phyloP scores from a whole-genome alignment of 2,329 filamentous ascomycete species.

The Magnaporthiopsis poae region DNA sequence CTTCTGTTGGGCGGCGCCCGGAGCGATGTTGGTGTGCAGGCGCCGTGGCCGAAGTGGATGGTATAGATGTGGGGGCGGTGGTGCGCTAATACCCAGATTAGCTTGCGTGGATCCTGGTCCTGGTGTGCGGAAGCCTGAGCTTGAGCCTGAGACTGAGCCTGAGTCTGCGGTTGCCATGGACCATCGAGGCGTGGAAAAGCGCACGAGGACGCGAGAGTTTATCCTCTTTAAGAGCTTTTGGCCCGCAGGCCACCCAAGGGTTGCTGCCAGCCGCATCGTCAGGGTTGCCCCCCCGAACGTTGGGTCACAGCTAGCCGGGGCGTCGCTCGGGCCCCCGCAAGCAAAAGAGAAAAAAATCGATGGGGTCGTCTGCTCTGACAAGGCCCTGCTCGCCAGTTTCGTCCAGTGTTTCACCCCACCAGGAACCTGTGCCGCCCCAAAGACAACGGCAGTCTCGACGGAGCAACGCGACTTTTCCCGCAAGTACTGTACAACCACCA shows the following conservation, averaged over 20 bases:
- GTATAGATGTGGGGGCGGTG: not conserved
- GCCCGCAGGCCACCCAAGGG: not conserved
- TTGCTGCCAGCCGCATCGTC: not conserved
- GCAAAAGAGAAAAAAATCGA: not conserved
- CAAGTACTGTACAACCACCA: not conserved
- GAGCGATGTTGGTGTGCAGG: not conserved
- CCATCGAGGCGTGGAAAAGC: not conserved
- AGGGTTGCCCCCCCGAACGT: not conserved
- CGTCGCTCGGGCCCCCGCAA: not conserved
- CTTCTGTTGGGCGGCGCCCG: not conserved
- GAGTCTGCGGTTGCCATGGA: not conserved
- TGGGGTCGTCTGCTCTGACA: not conserved
- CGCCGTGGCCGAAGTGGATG: not conserved
- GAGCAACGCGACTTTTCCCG: not conserved
- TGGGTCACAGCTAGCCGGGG: not conserved
- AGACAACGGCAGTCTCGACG: not conserved
- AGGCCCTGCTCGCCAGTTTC: not conserved
- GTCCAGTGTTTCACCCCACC: not conserved
- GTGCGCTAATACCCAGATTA: not conserved
- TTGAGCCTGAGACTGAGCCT: not conserved
- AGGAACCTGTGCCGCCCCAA: not conserved
- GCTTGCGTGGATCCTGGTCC: not conserved
- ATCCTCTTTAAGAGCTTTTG: not conserved
- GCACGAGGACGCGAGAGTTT: not conserved
- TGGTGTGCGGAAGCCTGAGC: not conserved